Percentiles rank a stretch among this genome's conserved stretches.
Evolutionary conservation across 2,329 filamentous ascomycete genomes (phyloP).

Genomic region (Penicillium sp.): DNA sequence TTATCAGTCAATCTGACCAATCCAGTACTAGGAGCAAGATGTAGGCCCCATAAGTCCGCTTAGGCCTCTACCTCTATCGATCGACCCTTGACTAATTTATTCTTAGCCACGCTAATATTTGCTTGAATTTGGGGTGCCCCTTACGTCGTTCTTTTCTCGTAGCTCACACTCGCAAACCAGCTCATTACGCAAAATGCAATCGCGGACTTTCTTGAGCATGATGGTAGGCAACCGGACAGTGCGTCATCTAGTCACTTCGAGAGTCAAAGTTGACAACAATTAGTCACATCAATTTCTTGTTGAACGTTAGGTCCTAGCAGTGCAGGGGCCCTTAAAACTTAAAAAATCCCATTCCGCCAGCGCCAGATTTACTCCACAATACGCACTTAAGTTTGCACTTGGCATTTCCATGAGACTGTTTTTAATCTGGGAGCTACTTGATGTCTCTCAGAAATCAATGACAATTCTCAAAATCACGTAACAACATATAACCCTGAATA

Average conservation of each 20-base stretch:
- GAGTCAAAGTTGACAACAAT: neutral
- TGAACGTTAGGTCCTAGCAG: no score
- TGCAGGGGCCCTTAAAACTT: no score
- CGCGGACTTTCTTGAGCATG: neutral
- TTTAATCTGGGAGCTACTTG: neutral
- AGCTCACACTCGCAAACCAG: neutral
- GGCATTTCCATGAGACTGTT: neutral
- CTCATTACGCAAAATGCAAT: neutral
- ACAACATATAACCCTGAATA: neutral
- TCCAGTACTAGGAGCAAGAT: neutral
- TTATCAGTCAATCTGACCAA: neutral
- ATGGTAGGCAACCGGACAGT: no score
- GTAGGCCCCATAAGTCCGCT: neutral
- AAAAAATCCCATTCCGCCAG: neutral
- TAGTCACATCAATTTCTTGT: no score
- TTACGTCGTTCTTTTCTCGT: neutral
- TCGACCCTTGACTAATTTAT: neutral
- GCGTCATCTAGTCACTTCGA: neutral
- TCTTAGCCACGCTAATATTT: neutral
- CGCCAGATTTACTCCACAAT: neutral
- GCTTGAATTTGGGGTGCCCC: neutral
- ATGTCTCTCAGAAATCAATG: neutral
- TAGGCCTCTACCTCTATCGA: neutral
- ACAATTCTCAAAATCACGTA: neutral
- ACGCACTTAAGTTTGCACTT: neutral